Percentiles rank a stretch among this genome's conserved stretches.
Evolutionary conservation across 1,139 yeast species (phyloP).

Genomic region (Geotrichum siamense): DNA sequence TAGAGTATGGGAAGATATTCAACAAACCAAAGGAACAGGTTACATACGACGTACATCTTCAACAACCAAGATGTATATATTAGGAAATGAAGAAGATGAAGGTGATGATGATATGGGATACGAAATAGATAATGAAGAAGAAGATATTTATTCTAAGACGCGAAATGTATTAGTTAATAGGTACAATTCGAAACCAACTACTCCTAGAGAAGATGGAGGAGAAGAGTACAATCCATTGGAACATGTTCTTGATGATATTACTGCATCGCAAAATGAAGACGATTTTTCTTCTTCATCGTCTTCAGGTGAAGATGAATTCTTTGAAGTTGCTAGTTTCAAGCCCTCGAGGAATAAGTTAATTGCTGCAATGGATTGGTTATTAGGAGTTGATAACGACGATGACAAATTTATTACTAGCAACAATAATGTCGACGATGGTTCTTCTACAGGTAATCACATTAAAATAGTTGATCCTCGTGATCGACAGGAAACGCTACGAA

Average conservation of each 20-base stretch:
- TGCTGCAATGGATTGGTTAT: constrained; percentile 27
- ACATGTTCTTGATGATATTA: neutral
- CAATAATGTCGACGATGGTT: constrained; percentile 3
- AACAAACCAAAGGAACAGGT: constrained; percentile 27
- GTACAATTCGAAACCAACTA: neutral
- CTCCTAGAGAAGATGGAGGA: constrained; percentile 1
- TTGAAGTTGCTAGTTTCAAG: constrained; percentile 14
- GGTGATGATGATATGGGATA: constrained; percentile 7
- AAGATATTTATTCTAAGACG: constrained; percentile 6
- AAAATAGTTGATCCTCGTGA: constrained; percentile 1
- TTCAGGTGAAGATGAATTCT: constrained; percentile 18
- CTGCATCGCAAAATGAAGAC: neutral
- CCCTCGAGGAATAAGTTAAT: constrained; percentile 22
- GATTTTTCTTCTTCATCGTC: too few relatives aligned
- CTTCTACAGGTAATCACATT: neutral
- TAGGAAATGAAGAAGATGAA: constrained; percentile 8
- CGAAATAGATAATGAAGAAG: constrained; percentile 1
- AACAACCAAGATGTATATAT: constrained; percentile 18
- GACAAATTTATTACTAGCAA: constrained; percentile 10
- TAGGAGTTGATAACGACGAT: constrained; percentile 24
- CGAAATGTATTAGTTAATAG: constrained; percentile 1
- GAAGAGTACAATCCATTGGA: constrained; percentile 18
- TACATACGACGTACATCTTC: constrained; percentile 24
- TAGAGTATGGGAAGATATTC: constrained; percentile 27
- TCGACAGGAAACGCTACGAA: constrained; percentile 2